A percentile compares a stretch with the other conserved stretches of the same genome.
Evolutionary conservation across 73 alveolate species (phyloP).

Genomic region (Loxodes magnus): DNA sequence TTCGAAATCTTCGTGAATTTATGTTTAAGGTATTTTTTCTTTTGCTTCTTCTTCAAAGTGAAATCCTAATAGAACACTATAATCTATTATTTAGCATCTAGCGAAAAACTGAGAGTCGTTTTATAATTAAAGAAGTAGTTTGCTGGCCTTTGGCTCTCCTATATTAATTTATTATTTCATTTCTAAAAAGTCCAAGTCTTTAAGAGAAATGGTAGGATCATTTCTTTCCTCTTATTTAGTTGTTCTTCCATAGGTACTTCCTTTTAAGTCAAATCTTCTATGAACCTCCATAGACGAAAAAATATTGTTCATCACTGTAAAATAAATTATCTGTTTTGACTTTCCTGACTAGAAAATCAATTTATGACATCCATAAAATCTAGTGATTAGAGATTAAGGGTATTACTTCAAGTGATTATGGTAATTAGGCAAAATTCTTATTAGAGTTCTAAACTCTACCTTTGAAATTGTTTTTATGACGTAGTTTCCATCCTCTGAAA

Average conservation of each 20-base stretch:
- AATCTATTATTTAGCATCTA: slow-evolving; percentile 67
- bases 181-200: slow-evolving; percentile 72
- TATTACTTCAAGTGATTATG: slow-evolving; percentile 37
- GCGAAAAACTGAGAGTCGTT: slow-evolving; percentile 82
- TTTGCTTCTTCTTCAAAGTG: slow-evolving; percentile 35
- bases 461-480: slow-evolving; percentile 39
- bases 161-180: slow-evolving; percentile 50
- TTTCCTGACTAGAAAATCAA: slow-evolving; percentile 25
- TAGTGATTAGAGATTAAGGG: slow-evolving; percentile 60
- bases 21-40: neutral
- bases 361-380: slow-evolving; percentile 53
- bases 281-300: neutral
- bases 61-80: slow-evolving; percentile 81
- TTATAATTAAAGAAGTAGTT: slow-evolving; percentile 46
- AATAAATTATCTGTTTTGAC: slow-evolving; percentile 33
- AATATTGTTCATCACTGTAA: slow-evolving; percentile 26
- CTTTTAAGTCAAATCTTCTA: slow-evolving; percentile 1
- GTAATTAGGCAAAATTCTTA: slow-evolving; percentile 26
- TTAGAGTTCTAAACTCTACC: slow-evolving; percentile 26
- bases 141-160: slow-evolving; percentile 37
- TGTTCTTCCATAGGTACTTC: slow-evolving; percentile 5
- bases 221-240: too few species aligned
- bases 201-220: slow-evolving; percentile 75
- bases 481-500: slow-evolving; percentile 39
- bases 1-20: too few species aligned